Conservation (phyloP, 768 basidiomycete species). For the Megacollybia marginata region DNA sequence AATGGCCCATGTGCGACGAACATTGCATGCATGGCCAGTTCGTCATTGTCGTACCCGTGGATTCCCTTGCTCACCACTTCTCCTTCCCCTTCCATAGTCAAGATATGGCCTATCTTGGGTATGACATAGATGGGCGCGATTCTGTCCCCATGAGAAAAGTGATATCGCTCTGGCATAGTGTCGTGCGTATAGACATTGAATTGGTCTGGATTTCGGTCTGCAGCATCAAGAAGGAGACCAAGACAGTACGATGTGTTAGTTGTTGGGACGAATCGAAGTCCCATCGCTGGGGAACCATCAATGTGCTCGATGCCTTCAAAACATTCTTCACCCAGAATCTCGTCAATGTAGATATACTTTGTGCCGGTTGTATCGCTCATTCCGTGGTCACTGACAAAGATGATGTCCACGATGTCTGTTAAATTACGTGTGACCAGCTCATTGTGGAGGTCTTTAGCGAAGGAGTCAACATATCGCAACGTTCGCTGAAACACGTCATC, state of each 20-base stretch:
- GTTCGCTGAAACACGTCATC: constrained; percentile 37
- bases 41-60: constrained; percentile 86
- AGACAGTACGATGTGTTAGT: constrained; percentile 54
- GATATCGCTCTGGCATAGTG: constrained; percentile 77
- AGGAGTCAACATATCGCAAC: constrained; percentile 60
- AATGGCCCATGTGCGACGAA: constrained; percentile 93
- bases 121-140: constrained; percentile 86
- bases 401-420: constrained; percentile 75
- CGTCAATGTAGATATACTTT: constrained; percentile 72
- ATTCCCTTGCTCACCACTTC: constrained; percentile 69
- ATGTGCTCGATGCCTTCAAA: constrained; percentile 56
- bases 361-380: constrained; percentile 86
- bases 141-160: constrained; percentile 65
- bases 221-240: constrained; percentile 43
- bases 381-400: constrained; percentile 90
- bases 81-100: constrained; percentile 61
- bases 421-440: constrained; percentile 66
- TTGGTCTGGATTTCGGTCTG: constrained; percentile 47
- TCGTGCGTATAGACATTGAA: constrained; percentile 75
- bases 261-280: constrained; percentile 62
- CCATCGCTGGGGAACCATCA: constrained; percentile 90
- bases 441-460: constrained; percentile 62
- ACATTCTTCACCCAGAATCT: constrained; percentile 64
- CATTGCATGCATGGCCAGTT: constrained; percentile 75
- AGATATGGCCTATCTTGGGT: constrained; percentile 71